phyloP scores from a whole-genome alignment of 495 filamentous ascomycete species.

The Stereocaulon alpinum region DNA sequence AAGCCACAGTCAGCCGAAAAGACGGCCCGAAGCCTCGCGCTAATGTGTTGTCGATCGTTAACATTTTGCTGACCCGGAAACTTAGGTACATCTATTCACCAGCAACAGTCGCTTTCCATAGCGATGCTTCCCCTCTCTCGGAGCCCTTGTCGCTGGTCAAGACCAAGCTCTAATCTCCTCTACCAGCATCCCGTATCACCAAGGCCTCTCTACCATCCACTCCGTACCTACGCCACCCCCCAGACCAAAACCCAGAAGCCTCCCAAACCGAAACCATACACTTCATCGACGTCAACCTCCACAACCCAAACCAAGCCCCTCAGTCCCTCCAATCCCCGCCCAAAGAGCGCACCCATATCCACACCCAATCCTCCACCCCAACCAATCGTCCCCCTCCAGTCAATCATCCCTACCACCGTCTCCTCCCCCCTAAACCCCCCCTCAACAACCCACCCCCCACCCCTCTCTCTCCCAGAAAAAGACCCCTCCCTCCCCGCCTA shows the following conservation, averaged over 20 bases:
- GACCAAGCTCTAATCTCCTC: neutral
- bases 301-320: too few relatives aligned
- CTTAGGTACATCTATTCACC: neutral
- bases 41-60: neutral
- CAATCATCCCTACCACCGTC: neutral
- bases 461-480: conserved; percentile 13
- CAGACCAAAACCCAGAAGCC: neutral
- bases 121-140: neutral
- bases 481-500: conserved; percentile 9
- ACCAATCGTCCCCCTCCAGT: neutral
- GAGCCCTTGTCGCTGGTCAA: neutral
- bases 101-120: neutral
- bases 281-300: neutral
- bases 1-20: neutral
- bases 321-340: too few relatives aligned
- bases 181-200: neutral
- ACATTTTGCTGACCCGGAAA: neutral
- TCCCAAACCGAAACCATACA: neutral
- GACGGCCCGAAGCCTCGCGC: conserved; percentile 5
- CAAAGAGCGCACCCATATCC: neutral
- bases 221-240: conserved; percentile 3
- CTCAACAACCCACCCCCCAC: conserved; percentile 17
- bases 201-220: neutral
- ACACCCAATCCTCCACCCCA: neutral
- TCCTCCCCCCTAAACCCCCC: conserved; percentile 17